Base-by-base conservation (phyloP, 768 basidiomycete genomes). In the Pisolithus albus region DNA sequence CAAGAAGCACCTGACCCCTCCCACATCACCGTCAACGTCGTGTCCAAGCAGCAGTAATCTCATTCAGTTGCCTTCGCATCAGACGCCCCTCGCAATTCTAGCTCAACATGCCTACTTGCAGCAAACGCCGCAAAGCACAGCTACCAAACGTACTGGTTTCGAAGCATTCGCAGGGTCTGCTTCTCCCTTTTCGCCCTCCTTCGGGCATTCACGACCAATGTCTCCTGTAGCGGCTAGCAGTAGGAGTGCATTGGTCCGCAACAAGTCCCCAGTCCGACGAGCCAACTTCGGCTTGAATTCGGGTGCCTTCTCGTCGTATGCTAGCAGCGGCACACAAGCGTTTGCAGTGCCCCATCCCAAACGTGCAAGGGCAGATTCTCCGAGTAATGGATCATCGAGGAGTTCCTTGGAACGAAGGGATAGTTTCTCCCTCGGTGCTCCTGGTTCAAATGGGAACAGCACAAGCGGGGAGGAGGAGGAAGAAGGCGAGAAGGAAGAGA, bases 231-330 rank as follows among this genome's bases (percentile, higher is more conserved):
- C 71, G 36, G 63, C 42, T 47, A 60, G 55, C 26, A 40, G 47
- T 46, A 56, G 36, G 46, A 59, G 32, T 28, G 47, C 56, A 45
- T 65, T 70, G 16, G 63, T 56, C 10, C 67, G 72, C 48, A 79
- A 77, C 60, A 82, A 78, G 57, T 85, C 84, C 4, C 84, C 85
- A 3, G 61, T 74, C 16, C 74, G 75, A 56, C 75, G 76, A 30
- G 63, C 67, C 19, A 72, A 66, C 34, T 39, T 59, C 39, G 64
- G 77, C 2, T 64, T 71, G 49, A 75, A 69, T 39, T 59, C 72
- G 9, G 81, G 67, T 53, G 79, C 81, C 11, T 88, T 88, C 59
- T 77, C 80, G 7, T 75, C 79, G 13, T 88, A 86, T 64, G 76
- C 79, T 4, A 67, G 72, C 21, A 65, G 67, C 7, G 72, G 78